A percentile compares a stretch with the other conserved stretches of the same genome.
Evolutionary conservation across 345 rosid genomes (phyloP).

Genomic region (Populus alba): DNA sequence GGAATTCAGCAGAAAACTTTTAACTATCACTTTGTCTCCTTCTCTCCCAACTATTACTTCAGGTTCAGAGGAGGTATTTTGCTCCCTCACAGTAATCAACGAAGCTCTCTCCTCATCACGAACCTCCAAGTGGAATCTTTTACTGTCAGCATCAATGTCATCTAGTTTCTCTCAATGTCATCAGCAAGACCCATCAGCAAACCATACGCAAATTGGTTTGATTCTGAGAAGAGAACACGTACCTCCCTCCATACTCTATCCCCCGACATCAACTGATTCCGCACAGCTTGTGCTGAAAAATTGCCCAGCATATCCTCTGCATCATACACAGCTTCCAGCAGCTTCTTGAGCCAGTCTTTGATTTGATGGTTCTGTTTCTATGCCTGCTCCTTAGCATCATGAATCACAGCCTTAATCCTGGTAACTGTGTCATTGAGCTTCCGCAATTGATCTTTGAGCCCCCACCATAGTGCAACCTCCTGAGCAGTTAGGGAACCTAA

Average conservation of each 20-base stretch:
- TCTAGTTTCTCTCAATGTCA: constrained; percentile 7
- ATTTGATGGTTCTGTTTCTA: background rate
- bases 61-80: background rate
- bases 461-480: background rate
- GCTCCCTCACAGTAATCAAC: background rate
- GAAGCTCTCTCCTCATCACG: background rate
- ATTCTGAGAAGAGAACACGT: background rate
- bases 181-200: too few species aligned
- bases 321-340: constrained; percentile 26
- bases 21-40: constrained; percentile 2
- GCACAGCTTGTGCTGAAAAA: constrained; percentile 10
- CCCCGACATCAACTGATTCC: background rate
- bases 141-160: constrained; percentile 5
- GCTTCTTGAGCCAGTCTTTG: constrained; percentile 23
- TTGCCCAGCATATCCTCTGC: constrained; percentile 38
- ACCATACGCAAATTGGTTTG: constrained; percentile 2
- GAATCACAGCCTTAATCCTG: constrained; percentile 12
- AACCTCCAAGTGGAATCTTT: background rate
- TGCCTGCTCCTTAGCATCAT: background rate
- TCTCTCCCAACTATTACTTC: constrained; percentile 20
- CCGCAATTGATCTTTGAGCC: background rate
- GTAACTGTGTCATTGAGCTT: background rate
- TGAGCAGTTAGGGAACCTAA: background rate
- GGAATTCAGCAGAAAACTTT: background rate
- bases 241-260: background rate